These are phyloP conservation scores for Neofusicoccum ribis DNA, from an alignment of 2,329 filamentous ascomycete genomes.

Conservation along the genomic window DNA sequence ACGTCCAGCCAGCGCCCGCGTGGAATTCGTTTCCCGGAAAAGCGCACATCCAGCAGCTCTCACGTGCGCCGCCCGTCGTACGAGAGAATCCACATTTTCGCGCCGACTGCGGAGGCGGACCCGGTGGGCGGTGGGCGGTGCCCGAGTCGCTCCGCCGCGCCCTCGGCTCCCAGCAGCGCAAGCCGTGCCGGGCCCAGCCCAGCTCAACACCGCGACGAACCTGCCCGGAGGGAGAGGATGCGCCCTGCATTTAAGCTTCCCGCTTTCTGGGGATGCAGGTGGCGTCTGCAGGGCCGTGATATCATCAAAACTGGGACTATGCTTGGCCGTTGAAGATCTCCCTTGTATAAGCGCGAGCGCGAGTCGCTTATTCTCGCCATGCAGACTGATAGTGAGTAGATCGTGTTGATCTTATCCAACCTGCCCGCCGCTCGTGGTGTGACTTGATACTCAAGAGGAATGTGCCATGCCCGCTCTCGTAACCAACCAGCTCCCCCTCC, in stretches of 20 bases:
- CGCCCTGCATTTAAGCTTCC: background rate
- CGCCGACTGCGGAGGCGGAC: constrained; percentile 2
- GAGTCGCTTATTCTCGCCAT: constrained; percentile 1
- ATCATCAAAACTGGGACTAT: constrained; percentile 4
- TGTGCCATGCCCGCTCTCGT: background rate
- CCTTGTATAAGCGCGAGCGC: background rate
- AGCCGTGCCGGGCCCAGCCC: background rate
- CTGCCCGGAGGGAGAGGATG: background rate
- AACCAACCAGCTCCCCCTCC: no score
- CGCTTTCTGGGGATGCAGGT: constrained; percentile 11
- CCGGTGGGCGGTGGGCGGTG: background rate
- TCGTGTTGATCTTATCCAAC: constrained; percentile 2
- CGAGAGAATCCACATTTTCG: constrained; percentile 1
- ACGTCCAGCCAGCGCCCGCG: background rate
- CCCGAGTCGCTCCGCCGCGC: background rate
- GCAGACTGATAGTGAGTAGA: background rate
- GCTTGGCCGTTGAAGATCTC: constrained; percentile 7
- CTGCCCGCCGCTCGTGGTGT: background rate
- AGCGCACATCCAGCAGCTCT: constrained; percentile 7
- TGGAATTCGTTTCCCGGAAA: constrained; percentile 1
- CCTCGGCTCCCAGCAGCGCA: background rate
- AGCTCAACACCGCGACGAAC: background rate
- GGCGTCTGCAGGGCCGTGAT: background rate
- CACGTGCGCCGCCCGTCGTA: constrained; percentile 12
- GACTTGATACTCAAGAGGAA: background rate